Evolutionary conservation across 441 rosid species (phyloP).

Genomic region (Adansonia gregorii): DNA sequence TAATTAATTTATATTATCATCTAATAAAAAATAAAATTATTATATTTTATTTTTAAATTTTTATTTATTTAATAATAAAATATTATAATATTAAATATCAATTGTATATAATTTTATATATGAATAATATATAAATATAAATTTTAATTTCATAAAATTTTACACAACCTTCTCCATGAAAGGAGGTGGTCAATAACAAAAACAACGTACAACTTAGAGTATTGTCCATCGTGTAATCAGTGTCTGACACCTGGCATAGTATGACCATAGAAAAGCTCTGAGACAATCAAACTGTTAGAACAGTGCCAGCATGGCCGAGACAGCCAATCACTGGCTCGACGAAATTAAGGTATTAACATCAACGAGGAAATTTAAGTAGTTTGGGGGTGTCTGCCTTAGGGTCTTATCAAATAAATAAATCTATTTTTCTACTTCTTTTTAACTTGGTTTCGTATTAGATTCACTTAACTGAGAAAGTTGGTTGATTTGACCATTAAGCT

Average conservation of each 20-base stretch:
- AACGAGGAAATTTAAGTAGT: neutral
- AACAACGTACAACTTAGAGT: constrained; percentile 23
- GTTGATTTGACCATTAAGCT: constrained; percentile 56
- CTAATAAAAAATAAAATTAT: no score
- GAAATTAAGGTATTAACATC: constrained; percentile 73
- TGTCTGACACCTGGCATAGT: constrained; percentile 51
- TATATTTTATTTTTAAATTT: no score
- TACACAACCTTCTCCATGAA: neutral
- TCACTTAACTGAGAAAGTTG: constrained; percentile 47
- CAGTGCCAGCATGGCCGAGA: constrained; percentile 56
- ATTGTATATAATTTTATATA: no score
- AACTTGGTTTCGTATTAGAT: constrained; percentile 55
- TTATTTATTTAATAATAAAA: no score
- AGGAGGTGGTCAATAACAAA: constrained; percentile 44
- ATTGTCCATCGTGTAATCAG: constrained; percentile 48
- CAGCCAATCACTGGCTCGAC: constrained; percentile 82
- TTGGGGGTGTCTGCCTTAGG: neutral
- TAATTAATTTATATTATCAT: no score
- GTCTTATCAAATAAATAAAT: constrained; percentile 14
- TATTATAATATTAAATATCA: no score
- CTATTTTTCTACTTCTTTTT: neutral
- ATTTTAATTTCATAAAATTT: no score
- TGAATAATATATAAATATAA: no score
- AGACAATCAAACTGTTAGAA: constrained; percentile 60
- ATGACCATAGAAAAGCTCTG: constrained; percentile 36